A percentile compares a stretch with the other conserved stretches of the same genome.
Conservation (phyloP, 495 filamentous ascomycete species). For the Parachaetomium inaequale region DNA sequence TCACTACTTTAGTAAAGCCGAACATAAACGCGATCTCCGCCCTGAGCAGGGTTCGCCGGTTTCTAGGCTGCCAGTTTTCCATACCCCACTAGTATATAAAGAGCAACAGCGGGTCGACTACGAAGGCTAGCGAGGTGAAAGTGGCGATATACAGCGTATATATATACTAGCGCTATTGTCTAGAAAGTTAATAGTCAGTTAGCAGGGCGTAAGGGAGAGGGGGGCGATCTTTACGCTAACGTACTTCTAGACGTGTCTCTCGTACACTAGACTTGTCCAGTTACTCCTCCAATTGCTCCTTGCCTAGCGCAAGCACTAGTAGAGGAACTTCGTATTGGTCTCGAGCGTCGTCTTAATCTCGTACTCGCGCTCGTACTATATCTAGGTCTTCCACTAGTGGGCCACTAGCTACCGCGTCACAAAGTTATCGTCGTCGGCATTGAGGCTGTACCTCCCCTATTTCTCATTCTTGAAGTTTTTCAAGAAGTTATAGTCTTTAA, state of each 20-base stretch:
- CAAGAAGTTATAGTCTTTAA: constrained; percentile 72
- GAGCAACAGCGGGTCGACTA: constrained; percentile 61
- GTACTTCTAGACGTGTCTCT: constrained; percentile 66
- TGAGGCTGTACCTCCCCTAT: constrained; percentile 69
- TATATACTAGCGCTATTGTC: constrained; percentile 68
- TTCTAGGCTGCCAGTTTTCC: constrained; percentile 40
- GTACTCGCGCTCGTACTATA: constrained; percentile 70
- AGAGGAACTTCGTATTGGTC: constrained; percentile 67
- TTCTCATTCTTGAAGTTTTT: constrained; percentile 67
- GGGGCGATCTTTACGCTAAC: too few relatives aligned
- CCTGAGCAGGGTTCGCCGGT: constrained; percentile 44
- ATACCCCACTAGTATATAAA: constrained; percentile 51
- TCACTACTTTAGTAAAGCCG: constrained; percentile 68
- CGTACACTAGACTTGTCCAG: constrained; percentile 67
- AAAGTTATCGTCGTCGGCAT: constrained; percentile 83
- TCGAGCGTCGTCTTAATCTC: constrained; percentile 75
- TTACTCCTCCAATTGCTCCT: constrained; percentile 81
- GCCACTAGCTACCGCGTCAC: constrained; percentile 76
- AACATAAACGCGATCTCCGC: constrained; percentile 51
- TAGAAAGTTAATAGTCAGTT: constrained; percentile 28
- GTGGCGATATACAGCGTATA: constrained; percentile 74
- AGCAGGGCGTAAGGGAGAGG: too few relatives aligned
- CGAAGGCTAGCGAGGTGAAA: constrained; percentile 66
- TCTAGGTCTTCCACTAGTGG: constrained; percentile 70
- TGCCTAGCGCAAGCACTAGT: constrained; percentile 77